phyloP scores from a whole-genome alignment of 2,329 filamentous ascomycete genomes.

The Sporothrix pseudoabietina region DNA sequence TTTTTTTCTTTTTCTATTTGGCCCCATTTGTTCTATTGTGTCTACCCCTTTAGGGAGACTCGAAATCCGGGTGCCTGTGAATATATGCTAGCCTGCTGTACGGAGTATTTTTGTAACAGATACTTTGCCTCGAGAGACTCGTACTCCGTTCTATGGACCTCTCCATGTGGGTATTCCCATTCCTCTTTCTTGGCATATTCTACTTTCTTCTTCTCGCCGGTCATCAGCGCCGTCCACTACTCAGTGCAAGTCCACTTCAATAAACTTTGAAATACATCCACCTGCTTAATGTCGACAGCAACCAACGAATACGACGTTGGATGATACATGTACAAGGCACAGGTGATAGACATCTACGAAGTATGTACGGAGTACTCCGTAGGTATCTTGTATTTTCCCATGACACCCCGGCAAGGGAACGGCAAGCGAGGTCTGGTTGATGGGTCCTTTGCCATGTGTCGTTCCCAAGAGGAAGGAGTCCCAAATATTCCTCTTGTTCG shows the following conservation, averaged over 20 bases:
- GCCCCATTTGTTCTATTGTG: not conserved
- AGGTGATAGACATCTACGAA: not conserved
- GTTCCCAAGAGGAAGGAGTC: not conserved
- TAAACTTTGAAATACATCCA: not conserved
- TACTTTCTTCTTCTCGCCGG: not conserved
- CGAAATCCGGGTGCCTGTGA: not conserved
- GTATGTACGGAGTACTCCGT: too few relatives aligned
- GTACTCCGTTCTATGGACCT: not conserved
- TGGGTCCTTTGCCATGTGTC: conserved; percentile 14
- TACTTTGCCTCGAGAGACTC: not conserved
- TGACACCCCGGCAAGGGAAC: conserved; percentile 11
- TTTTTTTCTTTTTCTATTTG: not conserved
- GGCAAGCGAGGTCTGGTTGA: conserved; percentile 8
- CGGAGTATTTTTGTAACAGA: not conserved
- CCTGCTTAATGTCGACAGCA: not conserved
- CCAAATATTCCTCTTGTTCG: not conserved
- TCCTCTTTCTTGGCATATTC: not conserved
- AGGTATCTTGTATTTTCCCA: not conserved
- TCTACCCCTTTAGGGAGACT: not conserved
- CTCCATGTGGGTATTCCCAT: conserved; percentile 3
- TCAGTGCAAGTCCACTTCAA: not conserved
- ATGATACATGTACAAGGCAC: conserved; percentile 18
- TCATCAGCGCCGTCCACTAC: not conserved
- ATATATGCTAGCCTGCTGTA: not conserved
- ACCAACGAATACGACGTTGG: not conserved